Percentiles rank a stretch among this genome's conserved stretches.
These are phyloP conservation scores for Puya raimondii DNA, from an alignment of 176 grass and related monocot species.

Conservation along the genomic window DNA sequence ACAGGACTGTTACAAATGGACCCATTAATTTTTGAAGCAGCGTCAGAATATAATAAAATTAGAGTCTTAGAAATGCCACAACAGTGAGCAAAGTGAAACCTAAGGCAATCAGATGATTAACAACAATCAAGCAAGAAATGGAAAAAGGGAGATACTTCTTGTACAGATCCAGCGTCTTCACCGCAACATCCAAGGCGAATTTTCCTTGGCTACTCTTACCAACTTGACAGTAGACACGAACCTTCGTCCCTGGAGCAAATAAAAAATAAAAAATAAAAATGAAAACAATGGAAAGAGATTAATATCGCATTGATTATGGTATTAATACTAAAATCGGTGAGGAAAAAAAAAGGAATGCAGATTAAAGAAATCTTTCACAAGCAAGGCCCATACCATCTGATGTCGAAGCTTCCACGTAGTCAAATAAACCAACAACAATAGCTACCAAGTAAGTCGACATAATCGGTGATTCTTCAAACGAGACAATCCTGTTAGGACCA, in stretches of 20 bases:
- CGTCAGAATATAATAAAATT: neutral
- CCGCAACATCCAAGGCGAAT: conserved; percentile 84
- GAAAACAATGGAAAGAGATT: neutral
- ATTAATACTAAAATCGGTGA: conserved; percentile 15
- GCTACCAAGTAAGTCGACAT: conserved; percentile 96
- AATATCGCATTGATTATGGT: conserved; percentile 6
- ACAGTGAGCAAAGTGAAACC: neutral
- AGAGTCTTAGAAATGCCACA: neutral
- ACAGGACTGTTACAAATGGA: too few relatives aligned
- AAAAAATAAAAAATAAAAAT: neutral
- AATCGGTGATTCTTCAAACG: conserved; percentile 82
- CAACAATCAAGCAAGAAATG: conserved; percentile 19
- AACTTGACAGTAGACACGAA: conserved; percentile 89
- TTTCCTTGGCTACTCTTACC: conserved; percentile 84
- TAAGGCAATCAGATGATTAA: conserved; percentile 4
- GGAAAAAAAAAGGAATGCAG: neutral
- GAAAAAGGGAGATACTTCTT: conserved; percentile 52
- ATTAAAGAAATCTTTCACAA: conserved; percentile 18
- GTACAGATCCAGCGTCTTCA: conserved; percentile 92
- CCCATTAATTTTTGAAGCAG: too few relatives aligned
- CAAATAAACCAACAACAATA: conserved; percentile 82
- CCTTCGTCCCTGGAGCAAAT: conserved; percentile 48
- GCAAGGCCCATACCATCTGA: conserved; percentile 52
- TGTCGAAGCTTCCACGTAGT: conserved; percentile 74
- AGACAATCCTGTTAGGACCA: conserved; percentile 57